Evolutionary conservation across 2,329 filamentous ascomycete genomes (phyloP).

Genomic region (Fusarium sp.): DNA sequence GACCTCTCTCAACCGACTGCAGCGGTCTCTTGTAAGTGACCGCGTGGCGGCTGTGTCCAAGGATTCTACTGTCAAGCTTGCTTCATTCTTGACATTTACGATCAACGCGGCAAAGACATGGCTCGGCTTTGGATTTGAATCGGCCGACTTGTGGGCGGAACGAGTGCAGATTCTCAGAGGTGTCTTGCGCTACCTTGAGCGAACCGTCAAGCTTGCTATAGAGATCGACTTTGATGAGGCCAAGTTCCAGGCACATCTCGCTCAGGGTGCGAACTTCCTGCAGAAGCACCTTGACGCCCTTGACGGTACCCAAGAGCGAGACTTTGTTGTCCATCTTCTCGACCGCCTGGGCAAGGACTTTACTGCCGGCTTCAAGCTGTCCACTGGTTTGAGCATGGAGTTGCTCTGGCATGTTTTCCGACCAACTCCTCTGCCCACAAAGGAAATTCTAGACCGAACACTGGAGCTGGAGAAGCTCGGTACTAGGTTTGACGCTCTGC

Average conservation of each 20-base stretch:
- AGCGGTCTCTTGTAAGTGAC: conserved; percentile 68
- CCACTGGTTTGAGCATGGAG: conserved; percentile 84
- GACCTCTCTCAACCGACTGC: conserved; percentile 68
- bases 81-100: conserved; percentile 61
- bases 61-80: conserved; percentile 69
- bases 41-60: conserved; percentile 68
- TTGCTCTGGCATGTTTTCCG: conserved; percentile 79
- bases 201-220: conserved; percentile 63
- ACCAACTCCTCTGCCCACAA: conserved; percentile 67
- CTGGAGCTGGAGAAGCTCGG: conserved; percentile 67
- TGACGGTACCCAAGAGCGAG: conserved; percentile 42
- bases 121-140: conserved; percentile 50
- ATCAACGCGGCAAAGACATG: conserved; percentile 58
- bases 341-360: conserved; percentile 68
- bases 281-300: conserved; percentile 46
- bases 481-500: conserved; percentile 68
- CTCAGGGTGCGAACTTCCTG: conserved; percentile 61
- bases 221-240: conserved; percentile 68
- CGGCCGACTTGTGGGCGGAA: conserved; percentile 48
- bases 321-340: conserved; percentile 56
- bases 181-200: conserved; percentile 66
- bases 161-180: conserved; percentile 49
- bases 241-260: conserved; percentile 72
- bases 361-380: conserved; percentile 76
- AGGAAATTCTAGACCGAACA: conserved; percentile 59